Percentiles rank a stretch among this genome's conserved stretches.
Conservation (phyloP, 2,329 filamentous ascomycete genomes). For the Zymoseptoria tritici region DNA sequence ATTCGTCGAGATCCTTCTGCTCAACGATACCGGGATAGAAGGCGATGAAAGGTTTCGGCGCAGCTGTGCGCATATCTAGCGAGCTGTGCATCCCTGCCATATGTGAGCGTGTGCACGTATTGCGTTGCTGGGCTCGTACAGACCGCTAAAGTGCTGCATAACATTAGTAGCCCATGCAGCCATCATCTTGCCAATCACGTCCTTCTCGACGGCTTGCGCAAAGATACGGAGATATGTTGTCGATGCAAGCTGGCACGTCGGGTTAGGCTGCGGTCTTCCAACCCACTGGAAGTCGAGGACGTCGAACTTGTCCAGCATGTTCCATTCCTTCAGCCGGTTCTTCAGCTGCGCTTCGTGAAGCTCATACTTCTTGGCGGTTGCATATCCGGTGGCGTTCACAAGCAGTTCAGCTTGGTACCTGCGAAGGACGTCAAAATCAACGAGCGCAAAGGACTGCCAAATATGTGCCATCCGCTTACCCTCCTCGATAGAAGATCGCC, state of each 20-base stretch:
- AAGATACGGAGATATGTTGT: constrained; percentile 38
- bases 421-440: not conserved
- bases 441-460: not conserved
- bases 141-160: constrained; percentile 19
- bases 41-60: constrained; percentile 19
- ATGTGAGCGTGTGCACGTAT: constrained; percentile 6
- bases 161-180: constrained; percentile 17
- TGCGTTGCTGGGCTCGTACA: not conserved
- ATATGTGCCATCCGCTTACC: constrained; percentile 7
- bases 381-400: constrained; percentile 38
- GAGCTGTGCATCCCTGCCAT: constrained; percentile 21
- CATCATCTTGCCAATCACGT: constrained; percentile 16
- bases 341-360: constrained; percentile 39
- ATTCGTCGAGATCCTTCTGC: constrained; percentile 18
- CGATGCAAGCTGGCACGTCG: constrained; percentile 35
- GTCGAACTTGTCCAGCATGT: constrained; percentile 19
- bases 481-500: constrained; percentile 38
- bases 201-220: constrained; percentile 21
- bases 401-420: constrained; percentile 37
- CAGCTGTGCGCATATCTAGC: constrained; percentile 19
- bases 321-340: constrained; percentile 27
- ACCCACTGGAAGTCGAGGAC: constrained; percentile 23
- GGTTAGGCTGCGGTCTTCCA: constrained; percentile 28
- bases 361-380: constrained; percentile 38
- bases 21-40: constrained; percentile 20